Evolutionary conservation across 208 protist genomes (phyloP).

Genomic region (Entamoeba moshkovskii): DNA sequence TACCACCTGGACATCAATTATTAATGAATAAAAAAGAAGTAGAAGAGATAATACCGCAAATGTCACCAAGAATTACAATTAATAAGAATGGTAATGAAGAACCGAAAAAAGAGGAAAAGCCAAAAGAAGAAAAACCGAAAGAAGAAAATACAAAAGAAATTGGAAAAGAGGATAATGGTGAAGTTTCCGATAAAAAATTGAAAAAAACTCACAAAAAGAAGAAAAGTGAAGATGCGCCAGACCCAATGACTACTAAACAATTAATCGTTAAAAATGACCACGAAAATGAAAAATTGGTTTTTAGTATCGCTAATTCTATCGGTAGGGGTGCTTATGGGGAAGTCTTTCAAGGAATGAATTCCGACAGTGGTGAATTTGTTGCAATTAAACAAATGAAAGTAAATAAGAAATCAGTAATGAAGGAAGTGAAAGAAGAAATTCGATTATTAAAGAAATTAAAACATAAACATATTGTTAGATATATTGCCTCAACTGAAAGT

Average conservation of each 20-base stretch:
- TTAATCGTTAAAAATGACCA: background rate
- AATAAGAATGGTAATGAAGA: no score
- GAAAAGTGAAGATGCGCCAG: no score
- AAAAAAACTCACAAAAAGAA: background rate
- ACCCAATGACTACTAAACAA: background rate
- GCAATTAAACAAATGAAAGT: conserved; percentile 23
- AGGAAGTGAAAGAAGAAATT: conserved; percentile 1
- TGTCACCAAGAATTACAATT: no score
- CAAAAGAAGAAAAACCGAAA: no score
- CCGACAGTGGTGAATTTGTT: background rate
- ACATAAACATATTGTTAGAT: background rate
- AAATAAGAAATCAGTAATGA: background rate
- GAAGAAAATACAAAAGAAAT: no score
- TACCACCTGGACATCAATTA: background rate
- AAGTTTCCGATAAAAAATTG: no score
- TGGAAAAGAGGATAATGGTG: no score
- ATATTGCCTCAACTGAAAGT: background rate
- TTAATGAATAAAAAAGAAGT: no score
- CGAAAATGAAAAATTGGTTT: background rate
- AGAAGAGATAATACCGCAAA: no score
- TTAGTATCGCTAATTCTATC: background rate
- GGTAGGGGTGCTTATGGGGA: conserved; percentile 16
- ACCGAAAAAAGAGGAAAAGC: no score
- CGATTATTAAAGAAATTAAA: background rate
- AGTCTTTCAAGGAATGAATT: conserved; percentile 11